phyloP scores from a whole-genome alignment of 495 filamentous ascomycete genomes.

The Haplographium delicatum region DNA sequence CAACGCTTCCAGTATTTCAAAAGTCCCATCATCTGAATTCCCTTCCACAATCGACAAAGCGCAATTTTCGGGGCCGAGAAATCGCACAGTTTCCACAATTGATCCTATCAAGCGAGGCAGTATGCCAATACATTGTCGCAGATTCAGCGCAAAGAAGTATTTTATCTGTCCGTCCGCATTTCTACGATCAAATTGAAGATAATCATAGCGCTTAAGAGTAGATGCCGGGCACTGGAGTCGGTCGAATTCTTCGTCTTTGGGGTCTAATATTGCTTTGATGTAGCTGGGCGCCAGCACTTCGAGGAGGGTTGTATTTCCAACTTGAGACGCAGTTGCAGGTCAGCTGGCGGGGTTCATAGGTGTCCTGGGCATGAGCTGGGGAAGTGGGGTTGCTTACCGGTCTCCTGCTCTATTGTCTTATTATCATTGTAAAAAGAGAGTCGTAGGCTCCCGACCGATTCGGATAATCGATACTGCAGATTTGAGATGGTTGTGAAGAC shows the following conservation, averaged over 20 bases:
- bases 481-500: slow-evolving; percentile 9
- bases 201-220: slow-evolving; percentile 13
- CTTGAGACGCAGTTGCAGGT: slow-evolving; percentile 6
- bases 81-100: slow-evolving; percentile 40
- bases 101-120: slow-evolving; percentile 43
- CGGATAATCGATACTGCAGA: slow-evolving; percentile 9
- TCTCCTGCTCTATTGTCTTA: slow-evolving; percentile 4
- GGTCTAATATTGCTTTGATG: slow-evolving; percentile 28
- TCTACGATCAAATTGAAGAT: slow-evolving; percentile 10
- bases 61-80: slow-evolving; percentile 42
- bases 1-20: slow-evolving; percentile 37
- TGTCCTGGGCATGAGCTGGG: slow-evolving; percentile 6
- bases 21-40: slow-evolving; percentile 45
- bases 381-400: slow-evolving; percentile 1
- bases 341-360: slow-evolving; percentile 1
- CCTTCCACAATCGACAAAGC: slow-evolving; percentile 46
- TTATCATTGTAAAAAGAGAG: slow-evolving; percentile 4
- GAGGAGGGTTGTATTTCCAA: slow-evolving; percentile 20
- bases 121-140: slow-evolving; percentile 34
- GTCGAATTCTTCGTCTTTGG: slow-evolving; percentile 24
- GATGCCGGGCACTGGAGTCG: slow-evolving; percentile 22
- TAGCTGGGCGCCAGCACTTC: slow-evolving; percentile 22
- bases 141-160: slow-evolving; percentile 47
- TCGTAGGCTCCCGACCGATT: slow-evolving; percentile 2
- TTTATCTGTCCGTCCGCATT: slow-evolving; percentile 15